phyloP scores from a whole-genome alignment of 805 yeast species.

The Clavispora santaluciae region DNA sequence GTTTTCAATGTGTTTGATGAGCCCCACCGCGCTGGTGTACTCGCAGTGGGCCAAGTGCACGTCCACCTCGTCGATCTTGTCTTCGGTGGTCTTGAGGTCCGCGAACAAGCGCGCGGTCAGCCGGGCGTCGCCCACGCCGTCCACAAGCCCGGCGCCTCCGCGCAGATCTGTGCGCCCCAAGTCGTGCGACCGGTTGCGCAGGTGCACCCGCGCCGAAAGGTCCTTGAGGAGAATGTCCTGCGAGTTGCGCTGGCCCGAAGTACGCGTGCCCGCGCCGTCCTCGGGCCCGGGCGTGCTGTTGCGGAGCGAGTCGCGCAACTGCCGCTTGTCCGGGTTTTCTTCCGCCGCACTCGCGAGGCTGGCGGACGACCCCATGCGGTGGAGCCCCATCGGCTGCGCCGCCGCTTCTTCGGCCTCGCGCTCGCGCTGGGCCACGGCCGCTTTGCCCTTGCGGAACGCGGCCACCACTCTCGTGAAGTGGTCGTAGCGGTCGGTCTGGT shows the following conservation, averaged over 20 bases:
- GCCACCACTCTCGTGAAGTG: conserved; percentile 52
- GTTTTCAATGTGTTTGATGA: conserved; percentile 33
- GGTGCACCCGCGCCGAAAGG: conserved; percentile 57
- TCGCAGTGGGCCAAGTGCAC: conserved; percentile 58
- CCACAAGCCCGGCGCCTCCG: background rate
- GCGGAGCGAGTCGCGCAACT: conserved; percentile 40
- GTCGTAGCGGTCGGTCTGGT: conserved; percentile 56
- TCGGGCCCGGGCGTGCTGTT: conserved; percentile 31
- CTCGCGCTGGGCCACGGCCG: conserved; percentile 39
- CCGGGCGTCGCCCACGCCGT: conserved; percentile 2
- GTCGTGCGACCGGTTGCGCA: conserved; percentile 52
- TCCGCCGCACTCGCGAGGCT: conserved; percentile 16
- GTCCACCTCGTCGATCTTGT: conserved; percentile 64
- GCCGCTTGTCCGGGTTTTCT: conserved; percentile 31
- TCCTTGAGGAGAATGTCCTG: conserved; percentile 48
- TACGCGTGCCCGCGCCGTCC: conserved; percentile 7
- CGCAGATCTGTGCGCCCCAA: background rate
- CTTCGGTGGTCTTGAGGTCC: conserved; percentile 52
- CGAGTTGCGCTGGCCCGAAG: conserved; percentile 23
- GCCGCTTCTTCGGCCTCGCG: conserved; percentile 19
- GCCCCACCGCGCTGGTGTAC: conserved; percentile 43
- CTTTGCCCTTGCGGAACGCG: conserved; percentile 57
- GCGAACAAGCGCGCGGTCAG: conserved; percentile 29
- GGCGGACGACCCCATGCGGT: conserved; percentile 6
- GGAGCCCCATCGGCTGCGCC: conserved; percentile 8